Evolutionary conservation across 1,284 basidiomycete genomes (phyloP), one percentile per base, ranked within the genome.

Genomic region (Erythrobasidium hasegawianum): DNA sequence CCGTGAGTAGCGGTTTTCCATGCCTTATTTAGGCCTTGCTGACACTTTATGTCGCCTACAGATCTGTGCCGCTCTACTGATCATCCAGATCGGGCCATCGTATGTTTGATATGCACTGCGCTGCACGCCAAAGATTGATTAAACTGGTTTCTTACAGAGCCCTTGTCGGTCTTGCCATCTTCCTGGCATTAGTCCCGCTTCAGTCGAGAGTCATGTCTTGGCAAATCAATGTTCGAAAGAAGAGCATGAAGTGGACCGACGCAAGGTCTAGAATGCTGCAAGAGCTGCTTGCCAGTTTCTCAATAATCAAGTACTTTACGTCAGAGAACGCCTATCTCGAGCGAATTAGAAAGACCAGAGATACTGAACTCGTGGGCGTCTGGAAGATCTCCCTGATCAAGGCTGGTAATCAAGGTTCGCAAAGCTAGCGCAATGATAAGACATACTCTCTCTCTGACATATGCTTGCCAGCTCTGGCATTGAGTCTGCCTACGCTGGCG

Each of bases 221-320:
- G 14, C 81, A 94, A 55, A 90, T 95, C 76, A 77, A 75, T 1
- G 75, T 88, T 52, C 84, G 93, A 16, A 81, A 82, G 68, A 87
- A 87, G 74, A 86, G 86, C 50, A 95, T 96, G 90, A 76, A 79
- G 2, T 97, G 88, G 88, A 97, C 93, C 0, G 94, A 97, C 75
- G 70, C 87, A 71, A 83, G 91, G 13, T 86, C 88, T 4, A 88
- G 92, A 72, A 78, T 90, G 1, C 80, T 93, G 4, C 88, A 90
- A 75, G 90, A 88, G 73, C 81, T 67, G 16, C 78, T 95, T 1
- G 85, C 86, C n/a, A 88, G 89, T 0, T 91, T 94, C 83, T 86
- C 88, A 71, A 83, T 94, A 62, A 88, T 94, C 81, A 96, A 95
- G 77, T 87, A 87, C 76, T 90, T 91, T 77, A 77, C 78, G 0